phyloP scores from a whole-genome alignment of 2,329 filamentous ascomycete genomes.

The Fusarium sp. region DNA sequence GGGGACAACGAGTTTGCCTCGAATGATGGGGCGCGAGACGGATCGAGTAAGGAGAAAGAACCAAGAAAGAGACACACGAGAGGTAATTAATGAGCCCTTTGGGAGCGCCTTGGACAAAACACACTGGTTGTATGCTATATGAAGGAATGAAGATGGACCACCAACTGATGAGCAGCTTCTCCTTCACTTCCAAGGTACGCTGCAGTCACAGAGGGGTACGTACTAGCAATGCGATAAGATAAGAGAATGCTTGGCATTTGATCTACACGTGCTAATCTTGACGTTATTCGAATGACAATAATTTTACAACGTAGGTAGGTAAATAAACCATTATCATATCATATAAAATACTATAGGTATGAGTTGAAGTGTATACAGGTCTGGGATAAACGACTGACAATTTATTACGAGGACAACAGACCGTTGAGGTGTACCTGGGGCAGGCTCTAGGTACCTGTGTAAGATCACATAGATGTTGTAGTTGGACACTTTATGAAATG shows the following conservation, averaged over 20 bases:
- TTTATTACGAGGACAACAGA: background rate
- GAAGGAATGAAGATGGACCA: constrained; percentile 31
- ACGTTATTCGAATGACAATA: background rate
- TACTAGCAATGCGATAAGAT: constrained; percentile 37
- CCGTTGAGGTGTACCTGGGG: too few relatives aligned
- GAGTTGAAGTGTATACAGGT: too few relatives aligned
- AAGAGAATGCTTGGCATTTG: constrained; percentile 27
- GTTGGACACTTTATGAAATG: background rate
- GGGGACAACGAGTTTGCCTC: constrained; percentile 15
- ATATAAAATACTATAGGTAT: background rate
- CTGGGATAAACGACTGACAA: too few relatives aligned
- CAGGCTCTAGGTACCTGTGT: background rate
- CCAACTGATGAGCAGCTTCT: constrained; percentile 26
- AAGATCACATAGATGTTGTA: background rate
- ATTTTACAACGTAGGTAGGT: background rate
- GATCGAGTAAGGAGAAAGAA: background rate
- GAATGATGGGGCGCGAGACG: background rate
- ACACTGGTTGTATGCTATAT: constrained; percentile 6
- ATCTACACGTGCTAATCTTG: constrained; percentile 16
- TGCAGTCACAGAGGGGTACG: constrained; percentile 34
- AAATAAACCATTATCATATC: background rate
- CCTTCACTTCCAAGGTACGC: constrained; percentile 15
- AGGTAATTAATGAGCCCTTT: background rate
- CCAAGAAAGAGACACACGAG: background rate
- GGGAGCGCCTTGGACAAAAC: constrained; percentile 4